Evolutionary conservation across 805 yeast species (phyloP), one percentile per base, ranked within the genome.

Genomic region (Priceomyces carsonii): DNA sequence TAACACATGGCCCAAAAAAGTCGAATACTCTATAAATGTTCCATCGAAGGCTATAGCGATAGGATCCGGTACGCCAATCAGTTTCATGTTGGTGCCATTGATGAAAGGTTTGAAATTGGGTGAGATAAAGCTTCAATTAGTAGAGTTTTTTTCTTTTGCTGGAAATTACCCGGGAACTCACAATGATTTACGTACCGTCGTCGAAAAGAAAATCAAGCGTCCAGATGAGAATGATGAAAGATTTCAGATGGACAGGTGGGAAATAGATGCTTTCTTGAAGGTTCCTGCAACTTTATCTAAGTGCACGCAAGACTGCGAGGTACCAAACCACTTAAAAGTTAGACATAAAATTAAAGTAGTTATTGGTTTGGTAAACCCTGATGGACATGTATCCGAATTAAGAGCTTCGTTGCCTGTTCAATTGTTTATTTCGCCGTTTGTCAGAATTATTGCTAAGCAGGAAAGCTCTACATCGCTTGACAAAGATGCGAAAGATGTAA

Each of bases 1-100:
- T 53, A 91, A 91, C 56, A 82, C 90, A 1, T 91, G 98, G 98
- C 97, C 98, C 2, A 69, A 80, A 29, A 93, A 93, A 55, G 87
- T 91, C 20, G 97, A 91, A 52, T 91, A 91, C 57, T 76, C 88
- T 3, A 79, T 93, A 40, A 83, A 86, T 35, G 80, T 86, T 5
- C 97, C 98, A 0, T 72, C 87, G 17, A 82, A 86, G 51, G 95
- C 97, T 0, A 75, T 88, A 16, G 95, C 98, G 0, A 81, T 93
- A 27, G 99, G 99, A 1, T 80, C 95, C 0, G 64, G 77, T 0
- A 69, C 84, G 5, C 85, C 87, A 2, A 72, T 91, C 5, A 75
- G 79, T 45, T 69, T 91, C 47, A 68, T 78, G 44, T 55, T 91
- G 47, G 84, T 83, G 2, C 98, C 99, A 0, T 63, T 91, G 26